Evolutionary conservation across 805 yeast species (phyloP), one percentile per base, ranked within the genome.

Genomic region (Spathaspora gorwiae): DNA sequence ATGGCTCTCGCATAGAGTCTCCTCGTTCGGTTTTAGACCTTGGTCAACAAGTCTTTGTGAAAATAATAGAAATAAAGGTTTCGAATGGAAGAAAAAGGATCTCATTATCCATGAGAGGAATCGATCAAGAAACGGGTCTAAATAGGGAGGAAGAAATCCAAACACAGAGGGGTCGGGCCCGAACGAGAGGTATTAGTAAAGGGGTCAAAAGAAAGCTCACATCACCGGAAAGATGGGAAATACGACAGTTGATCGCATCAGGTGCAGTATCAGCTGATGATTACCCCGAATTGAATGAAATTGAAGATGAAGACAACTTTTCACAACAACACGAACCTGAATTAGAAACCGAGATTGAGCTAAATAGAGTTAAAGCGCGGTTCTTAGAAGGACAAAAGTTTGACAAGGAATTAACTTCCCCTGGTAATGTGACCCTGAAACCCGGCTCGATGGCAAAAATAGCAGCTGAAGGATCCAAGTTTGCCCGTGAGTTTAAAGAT

Each of bases 141-240:
- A 72, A 68, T 41, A 51, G 52, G 35, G 46, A 55, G 34, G 59
- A 51, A 11, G 70, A 62, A 34, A 10, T 9, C 14, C 38, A 30
- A 9, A 2, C 38, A 10, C 31, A 44, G 32, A 11, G 24, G 3
- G 40, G 32, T 3, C 32, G 19, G 35, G 33, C 34, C 13, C 34
- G 59, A 35, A 53, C 54, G 44, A 40, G 52, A 37, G 29, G 45
- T 35, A 35, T 36, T 34, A 54, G 39, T 35, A 45, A 43, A 31
- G 37, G 32, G 68, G 63, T 49, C 65, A 61, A 59, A 38, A 46
- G 73, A 48, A 72, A 87, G 43, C 61, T 84, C 32, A 84, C 95
- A 0, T 85, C 95, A 0, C 95, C 95, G 0, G 98, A 90, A 62
- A 65, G 89, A 45, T 90, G 97, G 96, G 97, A 92, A 58, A 74